phyloP scores from a whole-genome alignment of 1,284 basidiomycete genomes.

The Papiliotrema terrestris region DNA sequence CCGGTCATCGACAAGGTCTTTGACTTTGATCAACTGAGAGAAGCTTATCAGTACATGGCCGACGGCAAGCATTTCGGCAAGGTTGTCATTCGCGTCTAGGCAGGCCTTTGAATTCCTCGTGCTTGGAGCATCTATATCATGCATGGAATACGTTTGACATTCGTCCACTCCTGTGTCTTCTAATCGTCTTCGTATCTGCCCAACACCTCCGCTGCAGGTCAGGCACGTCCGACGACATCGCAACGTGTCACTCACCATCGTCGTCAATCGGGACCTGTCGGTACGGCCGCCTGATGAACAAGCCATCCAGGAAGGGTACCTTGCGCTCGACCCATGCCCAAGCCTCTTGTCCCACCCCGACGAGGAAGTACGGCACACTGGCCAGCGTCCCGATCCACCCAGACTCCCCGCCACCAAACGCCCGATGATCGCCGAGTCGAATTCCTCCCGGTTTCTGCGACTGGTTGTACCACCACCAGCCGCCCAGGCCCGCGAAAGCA shows the following conservation, averaged over 20 bases:
- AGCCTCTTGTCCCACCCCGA: slow-evolving; percentile 70
- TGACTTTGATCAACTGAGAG: slow-evolving; percentile 43
- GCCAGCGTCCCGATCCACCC: slow-evolving; percentile 66
- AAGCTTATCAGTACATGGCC: slow-evolving; percentile 48
- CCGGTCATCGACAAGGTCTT: slow-evolving; percentile 52
- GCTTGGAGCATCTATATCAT: neutral
- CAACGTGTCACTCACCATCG: slow-evolving; percentile 62
- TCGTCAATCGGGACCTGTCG: slow-evolving; percentile 78
- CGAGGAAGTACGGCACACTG: slow-evolving; percentile 78
- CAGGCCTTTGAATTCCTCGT: too few relatives aligned
- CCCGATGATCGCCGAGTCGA: slow-evolving; percentile 60
- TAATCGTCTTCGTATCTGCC: slow-evolving; percentile 14
- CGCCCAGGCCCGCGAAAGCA: slow-evolving; percentile 66
- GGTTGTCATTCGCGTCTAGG: slow-evolving; percentile 22
- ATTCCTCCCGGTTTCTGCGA: slow-evolving; percentile 72
- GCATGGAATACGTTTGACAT: neutral
- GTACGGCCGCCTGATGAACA: slow-evolving; percentile 62
- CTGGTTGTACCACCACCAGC: slow-evolving; percentile 71
- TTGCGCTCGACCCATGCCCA: slow-evolving; percentile 55
- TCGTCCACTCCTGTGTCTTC: neutral
- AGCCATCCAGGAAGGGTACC: slow-evolving; percentile 43
- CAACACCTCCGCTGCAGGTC: slow-evolving; percentile 14
- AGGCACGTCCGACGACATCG: neutral
- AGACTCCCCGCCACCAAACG: slow-evolving; percentile 51
- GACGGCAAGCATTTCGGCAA: slow-evolving; percentile 43